Evolutionary conservation across 371 early-diverging fungal species (phyloP), one percentile per base, ranked within the genome.

Genomic region (Mucor lusitanicus): DNA sequence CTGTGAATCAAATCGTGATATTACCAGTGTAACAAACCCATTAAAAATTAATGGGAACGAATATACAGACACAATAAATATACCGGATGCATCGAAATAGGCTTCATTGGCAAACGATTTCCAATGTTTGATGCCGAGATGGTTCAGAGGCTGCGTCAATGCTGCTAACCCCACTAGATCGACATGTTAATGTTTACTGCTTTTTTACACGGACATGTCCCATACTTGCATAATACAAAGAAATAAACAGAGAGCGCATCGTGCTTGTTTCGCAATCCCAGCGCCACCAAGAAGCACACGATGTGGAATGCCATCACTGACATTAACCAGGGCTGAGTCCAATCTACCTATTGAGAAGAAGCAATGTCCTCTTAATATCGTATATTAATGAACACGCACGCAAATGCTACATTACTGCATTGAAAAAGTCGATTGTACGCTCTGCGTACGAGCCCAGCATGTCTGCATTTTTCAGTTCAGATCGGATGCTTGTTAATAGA

Each of bases 51-150:
- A 65, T 0, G 86, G 86, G 19, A 76, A 72, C 7, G 83, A 74
- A 59, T 83, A 85, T 6, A 82, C 66, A 9, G 75, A 65, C 1
- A 79, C 79, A 44, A 77, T 73, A 64, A 85, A 84, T 40, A 80
- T 30, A 8, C 86, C 86, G 7, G 72, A 70, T 4, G 63, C 61
- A 54, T 85, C 86, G 68, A 85, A 85, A 57, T 85, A 84, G 57
- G 78, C 64, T 15, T 74, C 61, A 3, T 73, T 69, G 3, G 83
- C 71, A 62, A 85, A 82, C 0, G 28, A 25, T 7, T 67, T 39
- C 77, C 81, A 80, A 42, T 84, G 64, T 21, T 60, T 57, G 6
- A 74, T 59, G 27, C 74, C 75, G 6, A 84, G 61, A n/a, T 37
- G n/a, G 68, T 85, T 85, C 25, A 85, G 60, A 13, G 76, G 70